Base-by-base conservation (phyloP, 345 rosid genomes). In the Moricandia arvensis region DNA sequence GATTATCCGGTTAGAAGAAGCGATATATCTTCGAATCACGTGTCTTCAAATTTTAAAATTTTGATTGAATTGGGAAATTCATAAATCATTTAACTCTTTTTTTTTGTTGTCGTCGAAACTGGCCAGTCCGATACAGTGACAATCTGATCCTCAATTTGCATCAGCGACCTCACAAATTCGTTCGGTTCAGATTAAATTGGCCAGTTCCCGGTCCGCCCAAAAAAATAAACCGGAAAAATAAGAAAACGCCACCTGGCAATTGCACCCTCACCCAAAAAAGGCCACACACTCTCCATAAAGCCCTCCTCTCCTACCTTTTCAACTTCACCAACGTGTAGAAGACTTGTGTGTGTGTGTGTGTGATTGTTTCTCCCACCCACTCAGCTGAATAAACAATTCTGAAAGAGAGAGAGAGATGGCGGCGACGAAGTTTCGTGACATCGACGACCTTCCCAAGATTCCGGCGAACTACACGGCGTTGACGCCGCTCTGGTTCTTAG, bases 401-500 rank as follows among this genome's bases (percentile, higher is more conserved):
- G n/a, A 17, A 24, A 10, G 21, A 24, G 59, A 15, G 24, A 58
- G 62, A 57, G 58, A 57, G 7, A 66, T 73, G 41, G 75, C 54
- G 31, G 57, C 16, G 73, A 79, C 72, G 79, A 82, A 16, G 82
- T 55, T 37, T 75, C 84, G 81, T 59, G 97, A 90, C 74, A 91
- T 88, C 47, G 98, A 94, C 63, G 92, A 90, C 30, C 89, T 94
- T 24, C 97, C 97, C 0, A 91, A 91, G 65, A 88, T 85, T 83
- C 79, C 72, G 0, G 98, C 97, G 11, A 94, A 94, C 86, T 86
- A 87, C 87, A 86, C 80, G 8, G 93, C 98, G 21, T 26, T 94
- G 69, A 91, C 98, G 54, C 98, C 98, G 18, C 85, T 94, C 1
- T 87, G 93, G 91, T 90, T 94, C 74, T 72, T 94, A 10, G 91